These are phyloP conservation scores for Eudorina sp. DNA, from an alignment of 139 green algal species.

Conservation along the genomic window DNA sequence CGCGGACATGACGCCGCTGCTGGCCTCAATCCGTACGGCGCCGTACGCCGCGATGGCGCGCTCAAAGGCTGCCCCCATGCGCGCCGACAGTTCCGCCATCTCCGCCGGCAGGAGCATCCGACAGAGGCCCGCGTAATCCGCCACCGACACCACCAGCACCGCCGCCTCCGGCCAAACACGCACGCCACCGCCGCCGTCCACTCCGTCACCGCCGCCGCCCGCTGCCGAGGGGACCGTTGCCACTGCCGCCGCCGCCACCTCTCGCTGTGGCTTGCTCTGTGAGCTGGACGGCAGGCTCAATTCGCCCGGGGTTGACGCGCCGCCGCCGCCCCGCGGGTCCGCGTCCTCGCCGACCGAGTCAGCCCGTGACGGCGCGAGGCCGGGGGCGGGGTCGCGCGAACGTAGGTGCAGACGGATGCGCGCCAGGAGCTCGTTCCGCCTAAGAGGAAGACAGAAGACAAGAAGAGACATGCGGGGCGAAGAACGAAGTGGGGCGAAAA, in stretches of 20 bases:
- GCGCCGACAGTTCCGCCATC: conserved; percentile 31
- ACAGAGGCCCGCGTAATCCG: conserved; percentile 40
- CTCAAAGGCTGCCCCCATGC: conserved; percentile 26
- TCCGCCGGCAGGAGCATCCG: conserved; percentile 31
- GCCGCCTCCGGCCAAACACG: background rate
- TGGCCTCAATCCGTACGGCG: background rate
- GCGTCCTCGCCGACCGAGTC: background rate
- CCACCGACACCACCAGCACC: conserved; percentile 31
- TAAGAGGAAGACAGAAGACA: background rate
- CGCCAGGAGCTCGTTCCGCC: conserved; percentile 62
- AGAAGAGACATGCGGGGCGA: too few relatives aligned
- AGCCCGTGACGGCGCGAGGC: background rate
- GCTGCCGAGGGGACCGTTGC: too few relatives aligned
- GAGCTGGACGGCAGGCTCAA: too few relatives aligned
- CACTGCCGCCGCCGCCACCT: too few relatives aligned
- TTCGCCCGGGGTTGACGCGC: too few relatives aligned
- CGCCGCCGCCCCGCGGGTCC: background rate
- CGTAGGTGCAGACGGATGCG: conserved; percentile 70
- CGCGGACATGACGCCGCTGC: conserved; percentile 23
- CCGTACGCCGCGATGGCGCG: background rate
- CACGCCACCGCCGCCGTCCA: background rate
- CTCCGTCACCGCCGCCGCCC: background rate
- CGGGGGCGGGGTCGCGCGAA: background rate
- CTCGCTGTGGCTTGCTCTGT: background rate
- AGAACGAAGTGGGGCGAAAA: too few relatives aligned